Conservation (phyloP, 73 alveolate genomes). For the Breviolum minutum region DNA sequence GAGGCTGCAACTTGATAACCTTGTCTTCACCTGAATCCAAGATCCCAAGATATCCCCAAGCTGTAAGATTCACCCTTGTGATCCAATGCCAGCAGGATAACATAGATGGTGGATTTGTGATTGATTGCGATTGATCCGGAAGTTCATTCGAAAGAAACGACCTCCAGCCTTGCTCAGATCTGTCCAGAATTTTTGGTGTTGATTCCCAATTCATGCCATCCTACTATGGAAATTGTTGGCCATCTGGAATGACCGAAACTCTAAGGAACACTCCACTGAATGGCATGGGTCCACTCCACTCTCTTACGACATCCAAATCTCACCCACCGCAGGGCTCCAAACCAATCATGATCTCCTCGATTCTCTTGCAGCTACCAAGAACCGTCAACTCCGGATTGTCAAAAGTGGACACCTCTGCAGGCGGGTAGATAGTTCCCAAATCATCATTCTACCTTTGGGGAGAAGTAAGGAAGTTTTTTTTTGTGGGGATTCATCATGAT, state of each 20-base stretch:
- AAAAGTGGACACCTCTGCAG: conserved; percentile 98
- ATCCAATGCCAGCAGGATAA: no score
- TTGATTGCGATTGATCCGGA: not conserved
- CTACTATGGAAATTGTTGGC: no score
- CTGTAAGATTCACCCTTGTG: no score
- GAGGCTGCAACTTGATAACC: conserved; percentile 97
- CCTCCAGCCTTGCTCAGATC: no score
- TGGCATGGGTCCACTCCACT: no score
- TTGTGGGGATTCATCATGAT: no score
- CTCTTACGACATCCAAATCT: not conserved
- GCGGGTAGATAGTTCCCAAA: not conserved
- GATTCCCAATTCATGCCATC: no score
- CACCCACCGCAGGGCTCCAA: not conserved
- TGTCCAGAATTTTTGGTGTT: no score
- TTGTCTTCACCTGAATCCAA: conserved; percentile 97
- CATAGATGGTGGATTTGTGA: not conserved
- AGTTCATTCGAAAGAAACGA: no score
- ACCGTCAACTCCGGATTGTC: conserved; percentile 98
- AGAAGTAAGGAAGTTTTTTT: no score
- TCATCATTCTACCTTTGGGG: no score
- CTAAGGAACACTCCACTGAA: no score
- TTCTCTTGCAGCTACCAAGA: conserved; percentile 98
- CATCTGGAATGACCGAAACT: not conserved
- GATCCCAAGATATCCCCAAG: not conserved
- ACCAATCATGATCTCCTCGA: conserved; percentile 99